These are phyloP conservation scores for Pseudocercospora fijiensis DNA, from an alignment of 2,329 filamentous ascomycete species.

Conservation along the genomic window DNA sequence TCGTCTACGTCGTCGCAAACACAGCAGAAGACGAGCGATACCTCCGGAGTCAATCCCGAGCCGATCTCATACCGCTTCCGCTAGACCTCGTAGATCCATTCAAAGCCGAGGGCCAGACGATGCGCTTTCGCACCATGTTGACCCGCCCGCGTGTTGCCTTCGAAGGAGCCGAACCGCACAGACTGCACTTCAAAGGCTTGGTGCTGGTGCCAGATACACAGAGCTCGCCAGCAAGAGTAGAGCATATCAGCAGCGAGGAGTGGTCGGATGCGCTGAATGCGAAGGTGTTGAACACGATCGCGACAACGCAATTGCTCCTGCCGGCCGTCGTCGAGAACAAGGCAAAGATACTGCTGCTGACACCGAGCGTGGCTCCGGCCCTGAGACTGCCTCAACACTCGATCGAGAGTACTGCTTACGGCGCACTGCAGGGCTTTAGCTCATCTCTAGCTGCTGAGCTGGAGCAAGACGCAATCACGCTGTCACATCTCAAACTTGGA, in stretches of 20 bases:
- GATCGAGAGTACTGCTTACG: constrained; percentile 80
- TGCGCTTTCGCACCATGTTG: constrained; percentile 69
- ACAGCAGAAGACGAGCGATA: constrained; percentile 80
- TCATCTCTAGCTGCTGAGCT: constrained; percentile 78
- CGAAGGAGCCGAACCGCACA: constrained; percentile 71
- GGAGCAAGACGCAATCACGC: constrained; percentile 69
- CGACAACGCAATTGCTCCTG: constrained; percentile 84
- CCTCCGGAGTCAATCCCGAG: constrained; percentile 71
- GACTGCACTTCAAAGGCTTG: constrained; percentile 73
- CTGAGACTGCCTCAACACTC: constrained; percentile 78
- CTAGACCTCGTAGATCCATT: constrained; percentile 79
- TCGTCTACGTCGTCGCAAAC: constrained; percentile 86
- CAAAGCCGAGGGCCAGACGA: constrained; percentile 66
- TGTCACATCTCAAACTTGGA: constrained; percentile 86
- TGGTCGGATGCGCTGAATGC: constrained; percentile 92
- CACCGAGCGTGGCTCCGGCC: constrained; percentile 75
- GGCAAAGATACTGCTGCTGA: constrained; percentile 72
- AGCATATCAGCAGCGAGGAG: constrained; percentile 76
- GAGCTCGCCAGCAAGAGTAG: constrained; percentile 77
- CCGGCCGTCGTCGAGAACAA: constrained; percentile 53
- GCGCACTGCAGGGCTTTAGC: constrained; percentile 82
- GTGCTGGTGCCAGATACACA: constrained; percentile 75
- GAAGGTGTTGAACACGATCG: constrained; percentile 83
- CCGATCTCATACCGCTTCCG: constrained; percentile 77
- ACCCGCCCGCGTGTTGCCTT: constrained; percentile 73